Evolutionary conservation across 192 early-diverging fungal species (phyloP), one percentile per base, ranked within the genome.

Genomic region (Backusella circina): DNA sequence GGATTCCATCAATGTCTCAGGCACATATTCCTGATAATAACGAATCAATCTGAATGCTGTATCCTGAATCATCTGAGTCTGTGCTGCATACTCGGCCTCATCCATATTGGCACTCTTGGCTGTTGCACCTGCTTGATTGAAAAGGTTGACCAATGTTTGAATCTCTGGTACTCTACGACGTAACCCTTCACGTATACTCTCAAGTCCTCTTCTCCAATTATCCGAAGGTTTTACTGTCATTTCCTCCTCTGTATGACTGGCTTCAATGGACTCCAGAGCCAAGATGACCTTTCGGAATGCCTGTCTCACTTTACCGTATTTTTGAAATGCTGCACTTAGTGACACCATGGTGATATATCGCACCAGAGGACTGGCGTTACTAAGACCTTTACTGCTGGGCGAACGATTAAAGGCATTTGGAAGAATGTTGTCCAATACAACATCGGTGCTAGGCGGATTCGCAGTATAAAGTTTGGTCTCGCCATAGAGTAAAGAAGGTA

Each of bases 101-200:
- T 86, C 88, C 37, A 88, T 80, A 13, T 50, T 79, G 32, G 82
- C 76, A 10, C 84, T 80, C 36, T 65, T 75, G 18, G 67, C 70
- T 6, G 70, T 74, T 31, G 38, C 41, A 23, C 70, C 75, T 36
- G 81, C 79, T 35, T 79, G 76, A 31, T 77, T 77, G 18, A 87
- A 76, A 23, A 93, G 74, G 2, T 74, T 80, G 4, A 92, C 79
- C 12, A 94, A 71, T n/a, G 86, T 84, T 35, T 92, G 90, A 16
- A 95, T 79, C 68, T 94, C 93, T 8, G 93, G 93, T 4, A 94
- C 73, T 32, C 92, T 82, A 39, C 87, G 82, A 35, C 88, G 80
- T 32, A 94, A 82, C 36, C 92, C 92, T 65, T 90, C 90, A 10
- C 75, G 66, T 4, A 91, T 37, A 23, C 47, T 70, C 13, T 79